Evolutionary conservation across 2,329 filamentous ascomycete species (phyloP), one percentile per base, ranked within the genome.

Genomic region (Fusarium sarcochroum): DNA sequence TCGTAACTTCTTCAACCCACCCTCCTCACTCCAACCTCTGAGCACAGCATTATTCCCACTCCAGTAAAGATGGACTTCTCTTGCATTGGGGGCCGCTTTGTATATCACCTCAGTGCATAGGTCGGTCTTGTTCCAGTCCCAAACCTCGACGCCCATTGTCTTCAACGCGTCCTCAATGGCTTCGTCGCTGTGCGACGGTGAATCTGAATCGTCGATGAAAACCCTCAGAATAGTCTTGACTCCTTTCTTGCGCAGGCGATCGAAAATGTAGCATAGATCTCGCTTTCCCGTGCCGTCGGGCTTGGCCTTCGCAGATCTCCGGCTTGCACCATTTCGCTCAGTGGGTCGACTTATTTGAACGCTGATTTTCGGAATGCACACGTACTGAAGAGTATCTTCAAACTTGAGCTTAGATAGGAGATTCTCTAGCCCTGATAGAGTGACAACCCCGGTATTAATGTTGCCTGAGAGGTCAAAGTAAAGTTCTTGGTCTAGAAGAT

Each of bases 91-190:
- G 0, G 51, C 47, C 6, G 27, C 61, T 7, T 35, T 48, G 34
- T 20, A 21, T 3, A 62, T 62, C 13, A 52, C 51, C 5, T 64
- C 51, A 3, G 57, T 56, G 18, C 61, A 64, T 35, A 64, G 18
- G 37, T 64, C 61, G 9, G 37, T 25, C 51, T 56, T 64, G 8
- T 62, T 56, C 61, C 57, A 64, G 3, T 64, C 35, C 57, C 57
- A 61, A 8, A 64, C 35, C 25, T 62, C 51, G 4, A 64, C 51
- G 1, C 48, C 30, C 37, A 51, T 49, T 1, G 9, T 25, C 25
- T 50, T 37, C 1, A 64, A 25, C 7, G 57, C 51, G 11, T 61
- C 52, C 21, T 61, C 41, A 9, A 64, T 61, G 4, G 61, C 61
- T 14, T 61, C 57, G 7, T 64, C 58, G 17, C 57, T 64, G 14